phyloP scores from a whole-genome alignment of 345 rosid genomes.

The Arabidopsis suecica region DNA sequence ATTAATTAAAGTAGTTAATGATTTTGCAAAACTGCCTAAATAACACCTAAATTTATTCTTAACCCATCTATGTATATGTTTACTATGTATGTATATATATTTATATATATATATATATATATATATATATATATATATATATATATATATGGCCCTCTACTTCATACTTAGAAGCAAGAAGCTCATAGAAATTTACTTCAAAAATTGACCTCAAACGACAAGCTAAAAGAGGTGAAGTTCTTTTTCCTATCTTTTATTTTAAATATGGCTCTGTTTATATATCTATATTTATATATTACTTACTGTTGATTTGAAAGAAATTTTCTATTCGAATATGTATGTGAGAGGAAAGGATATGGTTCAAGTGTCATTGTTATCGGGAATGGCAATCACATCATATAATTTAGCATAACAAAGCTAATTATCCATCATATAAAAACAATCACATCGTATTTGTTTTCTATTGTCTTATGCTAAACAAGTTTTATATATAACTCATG shows the following conservation, averaged over 20 bases:
- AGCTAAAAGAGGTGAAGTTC: constrained; percentile 41
- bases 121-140: constrained; percentile 30
- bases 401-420: background rate
- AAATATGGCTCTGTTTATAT: background rate
- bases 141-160: constrained; percentile 17
- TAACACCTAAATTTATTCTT: constrained; percentile 19
- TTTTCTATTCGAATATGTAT: constrained; percentile 12
- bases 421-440: constrained; percentile 14
- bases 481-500: constrained; percentile 12
- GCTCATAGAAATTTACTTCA: constrained; percentile 4
- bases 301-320: constrained; percentile 36
- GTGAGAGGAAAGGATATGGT: constrained; percentile 39
- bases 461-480: constrained; percentile 11
- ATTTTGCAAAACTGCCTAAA: constrained; percentile 31
- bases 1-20: constrained; percentile 28
- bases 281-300: background rate
- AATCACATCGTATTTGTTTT: constrained; percentile 22
- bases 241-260: constrained; percentile 15
- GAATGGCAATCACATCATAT: too few species aligned
- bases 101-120: constrained; percentile 22
- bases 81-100: constrained; percentile 3
- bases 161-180: background rate
- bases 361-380: constrained; percentile 48
- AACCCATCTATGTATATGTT: constrained; percentile 13
- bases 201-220: constrained; percentile 21